Evolutionary conservation across 768 basidiomycete genomes (phyloP).

Genomic region (Termitomyces sp.): DNA sequence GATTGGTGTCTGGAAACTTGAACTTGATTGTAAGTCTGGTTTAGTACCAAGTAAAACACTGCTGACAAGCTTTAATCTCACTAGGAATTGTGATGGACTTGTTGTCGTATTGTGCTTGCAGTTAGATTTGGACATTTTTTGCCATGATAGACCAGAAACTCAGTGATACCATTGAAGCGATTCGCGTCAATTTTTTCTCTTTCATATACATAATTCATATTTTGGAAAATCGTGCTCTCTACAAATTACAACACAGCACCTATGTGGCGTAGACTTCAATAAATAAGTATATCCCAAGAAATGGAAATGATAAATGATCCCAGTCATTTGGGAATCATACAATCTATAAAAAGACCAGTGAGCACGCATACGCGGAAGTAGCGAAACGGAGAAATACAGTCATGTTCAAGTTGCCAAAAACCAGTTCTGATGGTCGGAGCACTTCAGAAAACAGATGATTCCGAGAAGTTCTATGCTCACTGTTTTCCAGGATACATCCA

Average conservation of each 20-base stretch:
- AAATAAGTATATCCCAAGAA: neutral
- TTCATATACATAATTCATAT: constrained; percentile 8
- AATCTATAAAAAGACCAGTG: neutral
- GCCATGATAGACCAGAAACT: constrained; percentile 10
- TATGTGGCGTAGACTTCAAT: neutral
- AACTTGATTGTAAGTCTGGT: constrained; percentile 62
- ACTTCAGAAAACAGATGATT: neutral
- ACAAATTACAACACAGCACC: neutral
- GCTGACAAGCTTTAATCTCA: neutral
- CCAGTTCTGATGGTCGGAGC: constrained; percentile 45
- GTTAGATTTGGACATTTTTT: constrained; percentile 14
- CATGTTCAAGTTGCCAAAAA: constrained; percentile 76
- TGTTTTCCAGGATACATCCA: constrained; percentile 57
- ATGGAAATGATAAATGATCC: neutral
- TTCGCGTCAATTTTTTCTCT: neutral
- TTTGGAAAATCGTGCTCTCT: neutral
- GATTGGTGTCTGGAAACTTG: constrained; percentile 80
- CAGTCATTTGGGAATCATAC: neutral
- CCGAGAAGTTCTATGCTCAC: constrained; percentile 26
- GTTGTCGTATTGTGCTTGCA: neutral
- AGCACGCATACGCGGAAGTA: neutral
- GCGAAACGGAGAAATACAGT: constrained; percentile 36
- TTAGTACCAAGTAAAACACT: neutral
- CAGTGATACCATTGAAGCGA: constrained; percentile 12
- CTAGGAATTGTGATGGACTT: constrained; percentile 29